Evolutionary conservation across 2,329 filamentous ascomycete genomes (phyloP).

Genomic region (Claviceps sp.): DNA sequence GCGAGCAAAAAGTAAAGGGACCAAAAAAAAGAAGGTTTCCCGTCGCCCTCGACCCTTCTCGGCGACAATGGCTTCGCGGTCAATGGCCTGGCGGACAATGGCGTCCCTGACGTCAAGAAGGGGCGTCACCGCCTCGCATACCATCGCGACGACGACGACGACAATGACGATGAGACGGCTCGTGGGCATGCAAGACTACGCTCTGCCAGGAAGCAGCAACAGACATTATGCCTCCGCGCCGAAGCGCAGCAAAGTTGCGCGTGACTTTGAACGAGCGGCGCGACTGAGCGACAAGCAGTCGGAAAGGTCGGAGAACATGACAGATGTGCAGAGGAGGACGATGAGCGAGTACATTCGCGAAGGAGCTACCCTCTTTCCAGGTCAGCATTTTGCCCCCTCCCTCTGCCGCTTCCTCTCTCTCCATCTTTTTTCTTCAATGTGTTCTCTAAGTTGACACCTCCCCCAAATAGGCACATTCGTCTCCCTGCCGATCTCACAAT

Average conservation of each 20-base stretch:
- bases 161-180: constrained; percentile 3
- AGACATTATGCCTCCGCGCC: constrained; percentile 15
- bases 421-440: not conserved
- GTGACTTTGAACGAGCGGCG: constrained; percentile 16
- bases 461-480: constrained; percentile 32
- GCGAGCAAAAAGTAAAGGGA: not conserved
- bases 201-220: not conserved
- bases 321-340: constrained; percentile 17
- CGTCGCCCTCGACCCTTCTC: too few relatives aligned
- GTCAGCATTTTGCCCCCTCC: constrained; percentile 7
- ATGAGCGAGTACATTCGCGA: constrained; percentile 20
- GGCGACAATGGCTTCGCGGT: too few relatives aligned
- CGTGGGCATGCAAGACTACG: constrained; percentile 4
- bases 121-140: constrained; percentile 4
- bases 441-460: too few relatives aligned
- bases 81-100: constrained; percentile 1
- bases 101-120: constrained; percentile 8
- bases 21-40: not conserved
- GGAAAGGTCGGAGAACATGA: constrained; percentile 17
- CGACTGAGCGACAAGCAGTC: constrained; percentile 12
- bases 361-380: constrained; percentile 21
- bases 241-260: constrained; percentile 13
- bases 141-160: constrained; percentile 6
- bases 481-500: constrained; percentile 24
- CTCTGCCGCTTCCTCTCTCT: not conserved